Conservation (phyloP, 352 stramenopile genomes). For the Halophytophthora batemanensis region DNA sequence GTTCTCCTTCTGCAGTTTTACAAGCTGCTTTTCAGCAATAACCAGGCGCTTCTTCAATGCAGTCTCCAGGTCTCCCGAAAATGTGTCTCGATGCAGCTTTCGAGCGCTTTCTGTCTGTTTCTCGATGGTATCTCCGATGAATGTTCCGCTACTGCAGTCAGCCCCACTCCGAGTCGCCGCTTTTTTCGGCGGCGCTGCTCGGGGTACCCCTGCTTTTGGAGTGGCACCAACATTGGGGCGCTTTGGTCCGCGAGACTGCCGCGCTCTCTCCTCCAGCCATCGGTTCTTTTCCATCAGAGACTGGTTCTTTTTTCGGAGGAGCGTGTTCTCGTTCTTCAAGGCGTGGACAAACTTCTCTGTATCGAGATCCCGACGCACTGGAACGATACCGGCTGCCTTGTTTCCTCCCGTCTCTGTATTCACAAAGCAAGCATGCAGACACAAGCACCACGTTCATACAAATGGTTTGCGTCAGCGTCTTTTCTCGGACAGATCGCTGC, state of each 20-base stretch:
- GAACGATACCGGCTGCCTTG: slow-evolving; percentile 19
- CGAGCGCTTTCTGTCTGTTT: slow-evolving; percentile 42
- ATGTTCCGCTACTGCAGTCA: slow-evolving; percentile 6
- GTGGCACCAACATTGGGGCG: slow-evolving; percentile 12
- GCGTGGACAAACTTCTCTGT: slow-evolving; percentile 80
- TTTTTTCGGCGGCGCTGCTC: slow-evolving; percentile 7
- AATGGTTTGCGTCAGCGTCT: too few species aligned
- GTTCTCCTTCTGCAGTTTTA: slow-evolving; percentile 72
- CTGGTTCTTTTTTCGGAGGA: slow-evolving; percentile 77
- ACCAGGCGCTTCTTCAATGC: slow-evolving; percentile 72
- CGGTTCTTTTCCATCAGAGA: slow-evolving; percentile 67
- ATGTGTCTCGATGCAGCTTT: slow-evolving; percentile 46
- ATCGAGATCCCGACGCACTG: slow-evolving; percentile 60
- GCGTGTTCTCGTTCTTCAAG: slow-evolving; percentile 70
- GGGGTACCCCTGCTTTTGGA: not conserved
- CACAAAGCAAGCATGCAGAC: not conserved
- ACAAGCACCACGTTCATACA: too few species aligned
- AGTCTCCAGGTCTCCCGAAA: slow-evolving; percentile 58
- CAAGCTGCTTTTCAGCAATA: slow-evolving; percentile 63
- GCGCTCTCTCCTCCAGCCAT: slow-evolving; percentile 41
- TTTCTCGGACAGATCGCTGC: too few species aligned
- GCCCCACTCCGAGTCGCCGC: slow-evolving; percentile 1
- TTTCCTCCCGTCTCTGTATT: slow-evolving; percentile 27
- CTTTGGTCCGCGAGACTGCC: slow-evolving; percentile 17
- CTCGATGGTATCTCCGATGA: slow-evolving; percentile 31